Base-by-base conservation (phyloP, 192 early-diverging fungal species). In the Gigaspora rosea region DNA sequence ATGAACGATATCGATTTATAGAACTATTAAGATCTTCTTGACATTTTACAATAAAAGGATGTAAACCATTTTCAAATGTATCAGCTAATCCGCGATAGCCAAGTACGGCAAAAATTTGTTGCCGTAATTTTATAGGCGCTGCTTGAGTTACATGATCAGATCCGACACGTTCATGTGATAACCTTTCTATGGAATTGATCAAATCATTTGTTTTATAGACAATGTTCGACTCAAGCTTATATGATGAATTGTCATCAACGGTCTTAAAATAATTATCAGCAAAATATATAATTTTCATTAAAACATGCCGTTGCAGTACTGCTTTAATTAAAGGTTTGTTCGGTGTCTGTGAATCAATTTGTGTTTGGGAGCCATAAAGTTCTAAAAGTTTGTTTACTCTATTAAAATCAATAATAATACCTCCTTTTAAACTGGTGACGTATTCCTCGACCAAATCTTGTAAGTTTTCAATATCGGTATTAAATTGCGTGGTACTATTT, bases 101-200 rank as follows among this genome's bases (percentile, higher is more conserved):
- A n/a, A 76, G 50, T 15, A 66, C 36, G 35, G 49, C 63, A 65
- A n/a, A 76, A 66, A 76, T 54, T 46, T 47, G 74, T 66, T 76
- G 75, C 20, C 64, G 75, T 27, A 76, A 48, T 76, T 76, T 76
- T 18, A 13, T 41, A 35, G 75, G 51, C 1, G 64, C 6, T 18
- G 50, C 36, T 36, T 32, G 15, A 2, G 75, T 67, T 20, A 41
- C 11, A 0, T 76, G 32, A 57, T 76, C 75, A 20, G 2, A 13
- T 4, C 62, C 75, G 7, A 52, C 10, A 15, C 51, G 61, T 22
- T 50, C 12, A 27, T 0, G 3, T 3, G 47, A 11, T 1, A 76
- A 76, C 16, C 0, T 3, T 66, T 66, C 16, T 9, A 51, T 18
- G 16, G 56, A 46, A 0, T 36, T 1, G 13, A 22, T 36, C 12